Conservation (phyloP, 768 basidiomycete species). For the Kwoniella sp. region DNA sequence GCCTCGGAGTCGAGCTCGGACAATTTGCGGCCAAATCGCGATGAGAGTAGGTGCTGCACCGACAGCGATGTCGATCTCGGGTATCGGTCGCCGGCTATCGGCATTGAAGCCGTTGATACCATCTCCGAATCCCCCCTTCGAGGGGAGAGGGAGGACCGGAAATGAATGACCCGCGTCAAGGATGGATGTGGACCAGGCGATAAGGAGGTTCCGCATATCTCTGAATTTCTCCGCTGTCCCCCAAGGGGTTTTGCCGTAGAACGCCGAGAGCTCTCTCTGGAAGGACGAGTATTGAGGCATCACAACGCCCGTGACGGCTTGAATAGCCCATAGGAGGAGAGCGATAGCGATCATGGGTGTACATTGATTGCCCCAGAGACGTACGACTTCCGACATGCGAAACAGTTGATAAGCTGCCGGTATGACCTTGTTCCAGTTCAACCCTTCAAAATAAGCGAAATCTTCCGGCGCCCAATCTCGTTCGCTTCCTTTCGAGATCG, state of each 20-base stretch:
- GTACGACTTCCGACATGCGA: conserved; percentile 31
- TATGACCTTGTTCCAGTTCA: conserved; percentile 30
- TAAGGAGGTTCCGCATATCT: conserved; percentile 28
- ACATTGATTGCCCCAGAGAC: conserved; percentile 17
- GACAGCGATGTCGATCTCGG: conserved; percentile 32
- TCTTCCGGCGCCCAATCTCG: conserved; percentile 23
- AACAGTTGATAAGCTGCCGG: conserved; percentile 26
- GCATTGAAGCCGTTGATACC: conserved; percentile 27
- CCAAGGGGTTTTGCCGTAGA: conserved; percentile 15
- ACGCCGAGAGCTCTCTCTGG: conserved; percentile 20
- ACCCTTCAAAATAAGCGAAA: conserved; percentile 21
- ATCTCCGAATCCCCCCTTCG: conserved; percentile 27
- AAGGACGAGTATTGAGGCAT: conserved; percentile 18
- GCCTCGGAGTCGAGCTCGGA: conserved; percentile 14
- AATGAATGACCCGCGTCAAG: conserved; percentile 29
- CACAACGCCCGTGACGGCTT: conserved; percentile 12
- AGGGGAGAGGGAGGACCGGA: conserved; percentile 23
- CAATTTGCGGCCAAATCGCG: conserved; percentile 30
- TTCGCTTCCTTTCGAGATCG: conserved; percentile 10
- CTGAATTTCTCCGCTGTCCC: conserved; percentile 11
- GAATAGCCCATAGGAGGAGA: conserved; percentile 18
- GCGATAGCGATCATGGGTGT: conserved; percentile 19
- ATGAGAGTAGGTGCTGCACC: conserved; percentile 22
- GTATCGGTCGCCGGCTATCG: conserved; percentile 35
- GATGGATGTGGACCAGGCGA: conserved; percentile 42